Percentiles rank a stretch among this genome's conserved stretches.
These are phyloP conservation scores for Talaromyces piceae DNA, from an alignment of 2,329 filamentous ascomycete genomes.

Conservation along the genomic window DNA sequence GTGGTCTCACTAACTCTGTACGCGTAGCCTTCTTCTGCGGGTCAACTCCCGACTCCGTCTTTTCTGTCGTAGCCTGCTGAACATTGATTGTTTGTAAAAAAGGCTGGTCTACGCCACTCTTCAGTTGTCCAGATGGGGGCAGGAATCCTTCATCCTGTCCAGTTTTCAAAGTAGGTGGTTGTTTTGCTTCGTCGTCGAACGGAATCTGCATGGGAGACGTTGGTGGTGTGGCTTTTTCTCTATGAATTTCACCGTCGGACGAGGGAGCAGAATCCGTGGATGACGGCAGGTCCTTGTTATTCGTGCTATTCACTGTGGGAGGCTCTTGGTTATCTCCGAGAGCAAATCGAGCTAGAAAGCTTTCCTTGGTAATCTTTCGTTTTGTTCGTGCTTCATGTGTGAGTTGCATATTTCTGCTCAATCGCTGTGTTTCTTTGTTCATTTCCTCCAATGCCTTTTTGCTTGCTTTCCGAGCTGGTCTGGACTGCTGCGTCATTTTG, in stretches of 20 bases:
- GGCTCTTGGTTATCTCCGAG: conserved; percentile 41
- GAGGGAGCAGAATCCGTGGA: conserved; percentile 45
- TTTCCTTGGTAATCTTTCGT: conserved; percentile 80
- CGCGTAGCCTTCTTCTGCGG: conserved; percentile 16
- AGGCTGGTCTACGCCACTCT: not conserved
- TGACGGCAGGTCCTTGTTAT: conserved; percentile 27
- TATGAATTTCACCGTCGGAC: conserved; percentile 36
- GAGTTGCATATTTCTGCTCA: conserved; percentile 84
- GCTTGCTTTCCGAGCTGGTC: conserved; percentile 72
- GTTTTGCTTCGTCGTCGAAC: conserved; percentile 12
- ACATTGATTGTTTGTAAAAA: not conserved
- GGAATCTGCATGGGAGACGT: conserved; percentile 51
- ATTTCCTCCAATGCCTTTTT: conserved; percentile 95
- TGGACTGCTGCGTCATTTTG: conserved; percentile 60
- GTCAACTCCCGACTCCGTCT: conserved; percentile 19
- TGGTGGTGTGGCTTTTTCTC: conserved; percentile 57
- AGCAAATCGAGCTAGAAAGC: conserved; percentile 78
- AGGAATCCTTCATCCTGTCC: not conserved
- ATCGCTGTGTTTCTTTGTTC: conserved; percentile 85
- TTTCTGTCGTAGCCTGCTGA: not conserved
- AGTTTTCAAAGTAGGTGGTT: not conserved
- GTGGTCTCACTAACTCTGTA: conserved; percentile 21
- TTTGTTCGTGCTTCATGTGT: conserved; percentile 82
- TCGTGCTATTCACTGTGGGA: conserved; percentile 26
- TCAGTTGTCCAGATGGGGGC: not conserved